phyloP scores from a whole-genome alignment of 352 stramenopile genomes.

The Pythium monospermum region DNA sequence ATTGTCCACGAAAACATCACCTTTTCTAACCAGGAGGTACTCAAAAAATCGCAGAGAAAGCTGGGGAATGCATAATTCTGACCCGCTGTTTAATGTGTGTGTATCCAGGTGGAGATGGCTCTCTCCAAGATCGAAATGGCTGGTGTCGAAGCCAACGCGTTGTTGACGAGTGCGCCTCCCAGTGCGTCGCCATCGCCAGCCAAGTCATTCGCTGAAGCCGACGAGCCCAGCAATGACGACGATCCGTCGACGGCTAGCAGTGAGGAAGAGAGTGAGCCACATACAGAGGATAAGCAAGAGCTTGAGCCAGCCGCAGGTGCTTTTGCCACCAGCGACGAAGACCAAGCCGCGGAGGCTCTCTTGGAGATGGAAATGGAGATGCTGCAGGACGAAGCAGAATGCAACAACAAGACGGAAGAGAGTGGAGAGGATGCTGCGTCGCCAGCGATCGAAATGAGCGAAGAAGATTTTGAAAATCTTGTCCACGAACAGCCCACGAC shows the following conservation, averaged over 20 bases:
- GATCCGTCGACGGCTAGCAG: background rate
- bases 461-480: background rate
- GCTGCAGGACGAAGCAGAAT: background rate
- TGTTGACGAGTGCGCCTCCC: slow-evolving; percentile 22
- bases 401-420: slow-evolving; percentile 12
- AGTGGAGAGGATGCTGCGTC: background rate
- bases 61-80: background rate
- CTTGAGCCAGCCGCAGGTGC: background rate
- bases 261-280: slow-evolving; percentile 1
- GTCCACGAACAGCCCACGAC: background rate
- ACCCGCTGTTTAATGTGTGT: background rate
- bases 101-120: slow-evolving; percentile 58
- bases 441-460: background rate
- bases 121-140: slow-evolving; percentile 64
- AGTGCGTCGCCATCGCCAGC: slow-evolving; percentile 12
- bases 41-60: too few relatives aligned
- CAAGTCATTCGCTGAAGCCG: slow-evolving; percentile 4
- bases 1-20: slow-evolving; percentile 33
- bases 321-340: too few relatives aligned
- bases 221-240: background rate
- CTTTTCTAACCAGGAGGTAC: slow-evolving; percentile 69
- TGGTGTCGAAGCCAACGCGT: slow-evolving; percentile 43
- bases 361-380: slow-evolving; percentile 10
- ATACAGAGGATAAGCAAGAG: slow-evolving; percentile 11
- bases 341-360: slow-evolving; percentile 1